Base-by-base conservation (phyloP, 257 asterid genomes). In the Fraxinus quadrangulata region DNA sequence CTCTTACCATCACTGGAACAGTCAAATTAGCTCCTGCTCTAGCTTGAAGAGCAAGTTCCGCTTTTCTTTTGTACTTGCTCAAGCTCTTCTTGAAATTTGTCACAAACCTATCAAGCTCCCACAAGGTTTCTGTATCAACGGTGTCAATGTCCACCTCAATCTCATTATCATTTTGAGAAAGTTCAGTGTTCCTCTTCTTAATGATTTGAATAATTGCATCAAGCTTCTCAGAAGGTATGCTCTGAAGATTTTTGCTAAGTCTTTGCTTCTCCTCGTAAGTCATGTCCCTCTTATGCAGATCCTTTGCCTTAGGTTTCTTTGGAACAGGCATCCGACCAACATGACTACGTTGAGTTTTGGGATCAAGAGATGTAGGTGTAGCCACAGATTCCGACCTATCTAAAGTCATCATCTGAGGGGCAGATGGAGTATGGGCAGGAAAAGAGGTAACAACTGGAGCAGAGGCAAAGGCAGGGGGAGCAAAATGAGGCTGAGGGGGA, bases 61-160 rank as follows among this genome's bases (percentile, higher is more conserved):
- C 97, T 80, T 89, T 94, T 82, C 96, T 89, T 88, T 89, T 91
- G 85, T 91, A 82, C 87, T 92, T 94, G 91, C 99, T 94, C 88
- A 94, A 81, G 85, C 95, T 83, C 89, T 94, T 94, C 83, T 90
- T 95, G 88, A 88, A 91, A 80, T 95, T 95, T 63, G 96, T 92
- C 77, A 95, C 98, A 75, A 95, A 92, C 79, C 99, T 89, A 86
- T 95, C 99, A 39, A 95, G 99, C 87, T 95, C 99, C 99, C 99
- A 95, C 28, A 95, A 91, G 13, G 99, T 92, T 86, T 95, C 99
- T 24, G 98, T 86, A 76, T 95, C 97, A 65, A 94, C 97, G 73
- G 74, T 88, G 83, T 94, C 98, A 76, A 94, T 92, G 84, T 94
- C 98, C 73, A 95, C 98, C 90, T 95, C 99, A 65, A 95, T 88